These are phyloP conservation scores for Metschnikowia henanensis DNA, from an alignment of 805 yeast genomes.

Conservation along the genomic window DNA sequence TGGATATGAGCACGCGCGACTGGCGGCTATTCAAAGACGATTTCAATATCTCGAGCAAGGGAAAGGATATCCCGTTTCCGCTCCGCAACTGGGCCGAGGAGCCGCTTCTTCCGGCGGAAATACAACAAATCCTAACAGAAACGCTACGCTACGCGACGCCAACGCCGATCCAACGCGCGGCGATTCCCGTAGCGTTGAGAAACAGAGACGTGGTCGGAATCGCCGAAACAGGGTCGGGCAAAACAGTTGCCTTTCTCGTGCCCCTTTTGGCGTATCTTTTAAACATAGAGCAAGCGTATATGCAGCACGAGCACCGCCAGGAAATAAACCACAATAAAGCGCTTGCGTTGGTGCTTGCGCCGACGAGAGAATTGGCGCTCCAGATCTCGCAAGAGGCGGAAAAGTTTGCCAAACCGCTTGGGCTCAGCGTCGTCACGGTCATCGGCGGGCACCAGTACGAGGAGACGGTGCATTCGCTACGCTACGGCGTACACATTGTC, in stretches of 20 bases:
- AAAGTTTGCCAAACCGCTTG: conserved; percentile 43
- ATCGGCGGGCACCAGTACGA: conserved; percentile 92
- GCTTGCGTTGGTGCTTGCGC: conserved; percentile 79
- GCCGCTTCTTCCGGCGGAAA: conserved; percentile 36
- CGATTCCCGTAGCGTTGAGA: conserved; percentile 68
- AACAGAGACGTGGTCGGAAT: conserved; percentile 76
- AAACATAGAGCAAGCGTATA: conserved; percentile 32
- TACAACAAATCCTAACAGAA: conserved; percentile 29
- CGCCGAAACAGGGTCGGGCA: conserved; percentile 98
- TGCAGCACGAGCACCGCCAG: conserved; percentile 42
- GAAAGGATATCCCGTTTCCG: conserved; percentile 50
- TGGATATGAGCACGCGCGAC: conserved; percentile 75
- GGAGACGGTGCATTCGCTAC: conserved; percentile 60
- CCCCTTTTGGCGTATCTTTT: conserved; percentile 64
- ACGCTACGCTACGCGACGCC: conserved; percentile 60
- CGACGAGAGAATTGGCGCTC: conserved; percentile 91
- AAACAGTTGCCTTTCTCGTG: conserved; percentile 78
- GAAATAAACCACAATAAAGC: conserved; percentile 58
- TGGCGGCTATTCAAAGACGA: conserved; percentile 90
- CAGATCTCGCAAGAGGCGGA: conserved; percentile 74
- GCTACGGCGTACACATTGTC: conserved; percentile 70
- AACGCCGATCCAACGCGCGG: conserved; percentile 88
- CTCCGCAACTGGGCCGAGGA: conserved; percentile 75
- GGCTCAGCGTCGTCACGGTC: conserved; percentile 56
- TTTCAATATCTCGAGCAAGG: conserved; percentile 59